Base-by-base conservation (phyloP, 768 basidiomycete genomes). In the Imleria badia region DNA sequence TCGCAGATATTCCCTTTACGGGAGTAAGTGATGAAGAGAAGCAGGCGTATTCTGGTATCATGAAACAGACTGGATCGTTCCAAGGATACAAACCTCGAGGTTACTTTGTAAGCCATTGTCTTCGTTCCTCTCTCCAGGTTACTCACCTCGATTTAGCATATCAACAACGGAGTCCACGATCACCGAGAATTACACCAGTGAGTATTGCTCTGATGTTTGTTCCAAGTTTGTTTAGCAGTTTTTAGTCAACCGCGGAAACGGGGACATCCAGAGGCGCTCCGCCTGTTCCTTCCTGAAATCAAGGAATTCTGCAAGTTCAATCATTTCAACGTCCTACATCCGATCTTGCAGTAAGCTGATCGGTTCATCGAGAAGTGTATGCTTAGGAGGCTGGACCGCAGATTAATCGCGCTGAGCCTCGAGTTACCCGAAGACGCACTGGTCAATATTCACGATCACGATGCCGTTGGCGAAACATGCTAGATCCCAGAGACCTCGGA, bases 111-210 rank as follows among this genome's bases (percentile, higher is more conserved):
- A 20, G 46, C 6, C 64, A 39, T 22, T 4, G 6, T 45, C 34
- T 34, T n/a, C 10, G 34, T n/a, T 31, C n/a, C 14, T 15, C 45
- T 15, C n/a, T 40, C 38, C 14, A 23, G 15, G 17, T n/a, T 23
- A 30, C 15, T 17, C 26, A 45, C 36, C 2, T 40, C 14, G 7
- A 22, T 17, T 6, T 49, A 87, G 85, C 81, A 82, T 45, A 80
- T 87, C 42, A 81, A 81, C 38, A 77, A 76, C 12, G 86, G 85
- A 7, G 80, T 87, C 26, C 76, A 68, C 17, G 86, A 88, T 61
- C n/a, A n/a, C n/a, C n/a, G 83, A 86, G 58, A 60, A 80, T 47
- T 87, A 87, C 60, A 84, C 81, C 58, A 75, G 86, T 87, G 54
- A 52, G 78, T 33, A 8, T 38, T 14, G 13, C 17, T 5, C 22